Conservation (phyloP, 768 basidiomycete genomes). For the Hydnomerulius pinastri region DNA sequence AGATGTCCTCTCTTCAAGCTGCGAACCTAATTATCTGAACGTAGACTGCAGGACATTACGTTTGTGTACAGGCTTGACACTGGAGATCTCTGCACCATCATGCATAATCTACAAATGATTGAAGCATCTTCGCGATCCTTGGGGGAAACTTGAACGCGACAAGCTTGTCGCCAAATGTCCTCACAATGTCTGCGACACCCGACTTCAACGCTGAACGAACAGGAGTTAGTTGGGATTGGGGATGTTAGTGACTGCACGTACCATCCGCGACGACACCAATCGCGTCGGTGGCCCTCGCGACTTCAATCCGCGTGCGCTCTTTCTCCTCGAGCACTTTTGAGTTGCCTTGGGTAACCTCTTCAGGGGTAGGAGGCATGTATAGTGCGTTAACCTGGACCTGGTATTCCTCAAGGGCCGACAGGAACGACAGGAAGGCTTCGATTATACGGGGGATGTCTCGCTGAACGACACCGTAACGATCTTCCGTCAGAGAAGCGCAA, state of each 20-base stretch:
- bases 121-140: conserved; percentile 63
- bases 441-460: conserved; percentile 81
- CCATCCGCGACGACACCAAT: conserved; percentile 59
- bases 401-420: conserved; percentile 66
- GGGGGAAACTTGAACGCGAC: conserved; percentile 78
- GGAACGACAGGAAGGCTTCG: conserved; percentile 71
- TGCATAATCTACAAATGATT: conserved; percentile 69
- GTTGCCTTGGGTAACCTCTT: conserved; percentile 31
- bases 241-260: conserved; percentile 35
- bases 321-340: conserved; percentile 36
- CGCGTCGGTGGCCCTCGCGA: conserved; percentile 55
- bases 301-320: conserved; percentile 47
- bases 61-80: neutral
- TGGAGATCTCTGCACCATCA: conserved; percentile 25
- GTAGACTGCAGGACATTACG: neutral
- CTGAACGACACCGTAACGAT: conserved; percentile 82
- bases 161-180: conserved; percentile 75
- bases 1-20: too few relatives aligned
- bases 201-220: conserved; percentile 56
- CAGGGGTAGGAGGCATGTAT: conserved; percentile 39
- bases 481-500: conserved; percentile 76
- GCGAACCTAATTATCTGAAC: neutral
- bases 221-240: neutral
- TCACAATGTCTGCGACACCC: conserved; percentile 62
- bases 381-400: conserved; percentile 50